Evolutionary conservation across 305 asterid species (phyloP).

Genomic region (Fraxinus floribunda): DNA sequence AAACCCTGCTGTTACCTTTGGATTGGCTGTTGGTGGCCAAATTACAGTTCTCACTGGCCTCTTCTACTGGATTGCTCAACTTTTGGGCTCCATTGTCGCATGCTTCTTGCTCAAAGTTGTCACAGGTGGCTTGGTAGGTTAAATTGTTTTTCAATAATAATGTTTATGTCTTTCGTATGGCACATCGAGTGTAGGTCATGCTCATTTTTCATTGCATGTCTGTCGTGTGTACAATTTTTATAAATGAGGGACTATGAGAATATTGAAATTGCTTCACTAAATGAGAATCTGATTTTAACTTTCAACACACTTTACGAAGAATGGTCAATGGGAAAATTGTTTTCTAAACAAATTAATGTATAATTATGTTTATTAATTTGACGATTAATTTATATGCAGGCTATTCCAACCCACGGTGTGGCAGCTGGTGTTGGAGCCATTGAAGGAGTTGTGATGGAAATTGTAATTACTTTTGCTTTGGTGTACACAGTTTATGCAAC

Average conservation of each 20-base stretch:
- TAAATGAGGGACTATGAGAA: background rate
- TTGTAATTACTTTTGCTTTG: slow-evolving; percentile 21
- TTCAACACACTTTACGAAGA: background rate
- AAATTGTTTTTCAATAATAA: background rate
- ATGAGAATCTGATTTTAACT: background rate
- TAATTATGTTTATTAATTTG: background rate
- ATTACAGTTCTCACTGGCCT: slow-evolving; percentile 73
- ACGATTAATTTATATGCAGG: background rate
- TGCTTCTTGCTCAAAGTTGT: slow-evolving; percentile 58
- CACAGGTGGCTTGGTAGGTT: slow-evolving; percentile 76
- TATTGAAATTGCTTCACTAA: too few relatives aligned
- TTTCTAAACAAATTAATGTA: background rate
- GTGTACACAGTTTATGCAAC: slow-evolving; percentile 25
- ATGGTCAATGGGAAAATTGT: background rate
- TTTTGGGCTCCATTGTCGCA: slow-evolving; percentile 63
- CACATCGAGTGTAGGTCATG: too few relatives aligned
- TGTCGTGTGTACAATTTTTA: background rate
- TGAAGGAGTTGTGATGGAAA: slow-evolving; percentile 28
- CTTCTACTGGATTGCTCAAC: slow-evolving; percentile 78
- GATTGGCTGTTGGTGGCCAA: slow-evolving; percentile 75
- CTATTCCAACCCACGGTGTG: slow-evolving; percentile 17
- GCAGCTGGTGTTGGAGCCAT: slow-evolving; percentile 18
- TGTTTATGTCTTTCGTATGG: background rate
- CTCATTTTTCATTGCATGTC: background rate
- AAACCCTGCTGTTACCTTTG: slow-evolving; percentile 81